Base-by-base conservation (phyloP, 2,329 filamentous ascomycete genomes). In the Cladophialophora psammophila region DNA sequence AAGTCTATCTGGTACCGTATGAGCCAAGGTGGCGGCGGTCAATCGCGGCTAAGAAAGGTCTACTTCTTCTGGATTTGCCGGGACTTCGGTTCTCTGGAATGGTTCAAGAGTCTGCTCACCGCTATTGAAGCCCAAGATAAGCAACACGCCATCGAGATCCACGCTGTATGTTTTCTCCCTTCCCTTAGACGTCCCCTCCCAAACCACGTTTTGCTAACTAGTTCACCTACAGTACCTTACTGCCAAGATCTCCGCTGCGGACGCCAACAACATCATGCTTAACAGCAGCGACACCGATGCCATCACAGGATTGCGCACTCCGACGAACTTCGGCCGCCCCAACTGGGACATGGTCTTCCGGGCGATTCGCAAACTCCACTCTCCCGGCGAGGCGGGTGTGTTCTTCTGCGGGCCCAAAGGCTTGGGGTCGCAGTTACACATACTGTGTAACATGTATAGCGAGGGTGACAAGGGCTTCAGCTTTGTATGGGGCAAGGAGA, bases 21-120 rank as follows among this genome's bases (percentile, higher is more conserved):
- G 90, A 72, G 69, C 62, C 68, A 60, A 34, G 94, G 92, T 80
- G 90, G 91, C 2, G 89, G 92, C 53, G 67, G 70, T 77, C 91
- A 90, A 81, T 94, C 91, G 2, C 85, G 91, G 3, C 84, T 96
- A 52, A 86, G 89, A 75, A 96, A 95, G 79, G 91, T 96, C 31
- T 96, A 95, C 83, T 95, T 95, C 83, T 93, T 95, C 86, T 95
- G 92, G 92, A 89, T 95, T 69, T 94, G 92, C 83, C 86, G 92
- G 78, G 92, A 95, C 79, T 94, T 94, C 75, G 91, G 90, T 38
- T 93, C 90, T 0, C 94, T 95, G 74, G 92, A 95, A 82, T 96
- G 92, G 92, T 95, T 95, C 85, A 86, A 91, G 58, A 94, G 91
- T 32, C 82, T 96, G 67, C 86, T 96, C 15, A 85, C 93, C 70